These are phyloP conservation scores for Candida taoyuanica DNA, from an alignment of 805 yeast species.

Conservation along the genomic window DNA sequence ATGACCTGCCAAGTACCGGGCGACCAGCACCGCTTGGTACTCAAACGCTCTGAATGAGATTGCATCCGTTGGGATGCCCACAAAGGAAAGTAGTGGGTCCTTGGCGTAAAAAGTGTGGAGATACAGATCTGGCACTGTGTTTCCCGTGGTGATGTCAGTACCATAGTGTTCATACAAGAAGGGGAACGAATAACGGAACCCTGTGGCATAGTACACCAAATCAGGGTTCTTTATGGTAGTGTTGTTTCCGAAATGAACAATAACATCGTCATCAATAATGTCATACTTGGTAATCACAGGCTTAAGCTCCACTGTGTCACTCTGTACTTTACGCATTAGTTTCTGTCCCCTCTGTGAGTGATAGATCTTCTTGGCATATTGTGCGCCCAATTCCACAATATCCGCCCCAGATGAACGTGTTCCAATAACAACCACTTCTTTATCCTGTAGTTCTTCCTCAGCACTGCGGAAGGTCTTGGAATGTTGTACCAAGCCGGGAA, in stretches of 20 bases:
- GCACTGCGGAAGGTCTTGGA: slow-evolving; percentile 28
- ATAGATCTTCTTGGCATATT: slow-evolving; percentile 11
- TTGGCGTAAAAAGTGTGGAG: slow-evolving; percentile 32
- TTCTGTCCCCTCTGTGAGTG: slow-evolving; percentile 39
- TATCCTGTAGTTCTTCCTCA: slow-evolving; percentile 17
- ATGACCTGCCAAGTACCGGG: slow-evolving; percentile 32
- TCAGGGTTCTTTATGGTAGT: slow-evolving; percentile 41
- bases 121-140: slow-evolving; percentile 28
- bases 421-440: slow-evolving; percentile 54
- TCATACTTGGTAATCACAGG: slow-evolving; percentile 35
- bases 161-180: slow-evolving; percentile 33
- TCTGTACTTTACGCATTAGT: slow-evolving; percentile 25
- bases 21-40: slow-evolving; percentile 35
- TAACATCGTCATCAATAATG: slow-evolving; percentile 22
- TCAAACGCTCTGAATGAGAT: slow-evolving; percentile 38
- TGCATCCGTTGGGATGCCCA: slow-evolving; percentile 37
- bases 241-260: slow-evolving; percentile 43
- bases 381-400: slow-evolving; percentile 27
- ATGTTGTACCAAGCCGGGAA: slow-evolving; percentile 25
- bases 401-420: slow-evolving; percentile 69
- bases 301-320: slow-evolving; percentile 31
- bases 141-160: slow-evolving; percentile 27
- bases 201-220: slow-evolving; percentile 62
- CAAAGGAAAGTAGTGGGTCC: slow-evolving; percentile 32
- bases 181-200: slow-evolving; percentile 59